Conservation (phyloP, 495 filamentous ascomycete species). For the Aspergillus kassunensis region DNA sequence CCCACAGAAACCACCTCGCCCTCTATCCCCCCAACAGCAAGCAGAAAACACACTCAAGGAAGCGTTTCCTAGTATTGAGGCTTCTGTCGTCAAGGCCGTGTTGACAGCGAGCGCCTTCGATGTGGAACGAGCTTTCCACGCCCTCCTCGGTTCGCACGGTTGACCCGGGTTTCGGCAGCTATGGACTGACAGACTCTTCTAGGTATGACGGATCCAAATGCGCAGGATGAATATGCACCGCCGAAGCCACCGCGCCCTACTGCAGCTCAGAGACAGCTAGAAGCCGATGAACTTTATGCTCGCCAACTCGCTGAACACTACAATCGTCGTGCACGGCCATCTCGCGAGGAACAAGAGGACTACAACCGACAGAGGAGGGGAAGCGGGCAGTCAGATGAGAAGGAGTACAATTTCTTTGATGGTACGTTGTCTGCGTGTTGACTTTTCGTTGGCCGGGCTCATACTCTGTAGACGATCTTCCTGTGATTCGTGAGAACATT, state of each 20-base stretch:
- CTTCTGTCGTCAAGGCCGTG: conserved; percentile 80
- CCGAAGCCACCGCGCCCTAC: conserved; percentile 70
- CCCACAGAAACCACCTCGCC: conserved; percentile 86
- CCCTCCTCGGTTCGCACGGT: conserved; percentile 66
- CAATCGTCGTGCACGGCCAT: conserved; percentile 45
- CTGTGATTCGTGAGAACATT: conserved; percentile 88
- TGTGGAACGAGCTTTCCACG: conserved; percentile 94
- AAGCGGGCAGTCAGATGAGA: conserved; percentile 49
- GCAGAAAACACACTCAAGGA: conserved; percentile 87
- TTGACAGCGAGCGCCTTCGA: conserved; percentile 78
- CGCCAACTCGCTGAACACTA: conserved; percentile 92
- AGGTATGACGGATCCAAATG: conserved; percentile 94
- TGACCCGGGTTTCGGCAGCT: conserved; percentile 1
- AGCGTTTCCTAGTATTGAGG: conserved; percentile 85
- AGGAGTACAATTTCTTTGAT: conserved; percentile 86
- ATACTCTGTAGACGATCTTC: conserved; percentile 68
- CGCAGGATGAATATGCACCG: conserved; percentile 59
- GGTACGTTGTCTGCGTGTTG: conserved; percentile 35
- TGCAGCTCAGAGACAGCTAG: conserved; percentile 71
- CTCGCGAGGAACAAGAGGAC: conserved; percentile 43
- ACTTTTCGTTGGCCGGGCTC: conserved; percentile 6
- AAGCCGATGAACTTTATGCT: conserved; percentile 89
- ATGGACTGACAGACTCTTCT: conserved; percentile 6
- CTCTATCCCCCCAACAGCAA: conserved; percentile 72
- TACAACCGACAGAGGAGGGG: conserved; percentile 29